Conservation (phyloP, 2,329 filamentous ascomycete species). For the Trichoderma breve region DNA sequence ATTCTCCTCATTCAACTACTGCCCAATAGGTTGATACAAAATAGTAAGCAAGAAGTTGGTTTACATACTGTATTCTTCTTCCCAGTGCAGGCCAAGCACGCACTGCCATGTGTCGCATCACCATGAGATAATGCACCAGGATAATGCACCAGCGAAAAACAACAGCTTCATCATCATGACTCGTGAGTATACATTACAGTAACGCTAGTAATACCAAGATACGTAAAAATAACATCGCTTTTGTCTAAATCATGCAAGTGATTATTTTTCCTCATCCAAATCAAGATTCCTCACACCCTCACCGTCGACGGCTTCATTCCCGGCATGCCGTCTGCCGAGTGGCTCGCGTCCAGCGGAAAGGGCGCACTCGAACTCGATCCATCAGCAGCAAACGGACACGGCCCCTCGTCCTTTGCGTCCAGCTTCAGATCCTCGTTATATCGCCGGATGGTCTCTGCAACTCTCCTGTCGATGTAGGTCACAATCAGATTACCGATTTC, state of each 20-base stretch:
- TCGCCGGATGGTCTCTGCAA: constrained; percentile 22
- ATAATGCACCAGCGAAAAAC: neutral
- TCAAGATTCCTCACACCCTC: neutral
- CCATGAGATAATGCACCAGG: neutral
- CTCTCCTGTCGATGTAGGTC: constrained; percentile 23
- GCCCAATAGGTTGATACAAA: too few relatives aligned
- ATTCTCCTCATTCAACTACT: neutral
- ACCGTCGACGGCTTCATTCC: neutral
- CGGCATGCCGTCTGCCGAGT: neutral
- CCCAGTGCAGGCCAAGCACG: neutral
- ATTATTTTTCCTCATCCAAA: neutral
- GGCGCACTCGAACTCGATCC: neutral
- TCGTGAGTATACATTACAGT: neutral
- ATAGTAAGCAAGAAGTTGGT: too few relatives aligned
- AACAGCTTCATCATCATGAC: neutral
- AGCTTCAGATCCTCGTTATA: constrained; percentile 22
- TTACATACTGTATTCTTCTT: too few relatives aligned
- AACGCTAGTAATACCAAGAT: neutral
- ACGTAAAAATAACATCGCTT: neutral
- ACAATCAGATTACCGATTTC: constrained; percentile 27
- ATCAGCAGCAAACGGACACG: neutral
- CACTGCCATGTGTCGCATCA: neutral
- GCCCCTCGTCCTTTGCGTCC: neutral
- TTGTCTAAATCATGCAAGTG: neutral
- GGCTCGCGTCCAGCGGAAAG: neutral